Conservation (phyloP, 2,329 filamentous ascomycete species). For the Arachnomyces sp. region DNA sequence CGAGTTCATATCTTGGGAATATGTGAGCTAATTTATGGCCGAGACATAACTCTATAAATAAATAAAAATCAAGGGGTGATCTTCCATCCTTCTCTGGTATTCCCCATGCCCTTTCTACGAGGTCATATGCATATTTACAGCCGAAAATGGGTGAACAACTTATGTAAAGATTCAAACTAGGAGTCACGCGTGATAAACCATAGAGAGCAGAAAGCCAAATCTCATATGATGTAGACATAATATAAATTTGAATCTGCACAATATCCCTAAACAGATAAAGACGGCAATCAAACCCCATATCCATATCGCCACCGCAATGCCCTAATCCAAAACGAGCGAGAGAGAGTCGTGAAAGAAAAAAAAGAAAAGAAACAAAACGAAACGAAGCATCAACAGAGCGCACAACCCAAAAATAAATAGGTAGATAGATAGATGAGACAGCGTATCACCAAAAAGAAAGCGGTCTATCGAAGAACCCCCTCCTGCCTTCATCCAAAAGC, state of each 20-base stretch:
- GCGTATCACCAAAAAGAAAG: constrained; percentile 4
- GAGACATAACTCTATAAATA: constrained; percentile 18
- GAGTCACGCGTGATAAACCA: too few relatives aligned
- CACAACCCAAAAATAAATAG: constrained; percentile 2
- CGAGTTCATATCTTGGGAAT: constrained; percentile 33
- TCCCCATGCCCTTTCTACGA: too few relatives aligned
- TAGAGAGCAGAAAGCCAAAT: too few relatives aligned
- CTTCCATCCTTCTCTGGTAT: too few relatives aligned
- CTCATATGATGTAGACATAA: too few relatives aligned
- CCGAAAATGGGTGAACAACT: too few relatives aligned
- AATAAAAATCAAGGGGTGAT: too few relatives aligned
- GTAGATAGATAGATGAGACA: constrained; percentile 4
- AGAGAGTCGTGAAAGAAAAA: neutral
- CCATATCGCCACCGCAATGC: neutral
- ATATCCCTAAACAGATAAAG: too few relatives aligned
- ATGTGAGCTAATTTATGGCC: constrained; percentile 16
- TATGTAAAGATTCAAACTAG: too few relatives aligned
- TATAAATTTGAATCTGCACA: too few relatives aligned
- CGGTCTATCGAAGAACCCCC: neutral
- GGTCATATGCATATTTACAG: too few relatives aligned
- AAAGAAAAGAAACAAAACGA: constrained; percentile 4
- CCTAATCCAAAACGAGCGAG: neutral
- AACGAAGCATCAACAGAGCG: neutral
- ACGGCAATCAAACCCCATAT: constrained; percentile 3
- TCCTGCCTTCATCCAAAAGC: constrained; percentile 22